Conservation (phyloP, 495 filamentous ascomycete species). For the Annulohypoxylon bovei region DNA sequence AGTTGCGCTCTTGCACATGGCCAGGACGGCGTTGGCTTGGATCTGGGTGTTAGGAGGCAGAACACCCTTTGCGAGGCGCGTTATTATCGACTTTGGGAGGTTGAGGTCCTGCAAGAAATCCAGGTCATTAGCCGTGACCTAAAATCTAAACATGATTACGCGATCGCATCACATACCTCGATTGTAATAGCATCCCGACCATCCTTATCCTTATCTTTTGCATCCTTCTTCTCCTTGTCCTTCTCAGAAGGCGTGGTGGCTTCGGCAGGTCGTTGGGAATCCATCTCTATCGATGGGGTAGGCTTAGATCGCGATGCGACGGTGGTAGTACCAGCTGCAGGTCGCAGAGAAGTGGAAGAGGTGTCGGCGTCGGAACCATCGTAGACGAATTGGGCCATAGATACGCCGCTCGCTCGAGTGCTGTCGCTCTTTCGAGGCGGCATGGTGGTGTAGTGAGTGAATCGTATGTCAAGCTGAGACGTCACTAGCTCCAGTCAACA, state of each 20-base stretch:
- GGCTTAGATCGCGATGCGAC: constrained; percentile 38
- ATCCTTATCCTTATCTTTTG: constrained; percentile 13
- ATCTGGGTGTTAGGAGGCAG: constrained; percentile 95
- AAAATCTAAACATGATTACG: not conserved
- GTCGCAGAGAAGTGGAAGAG: constrained; percentile 39
- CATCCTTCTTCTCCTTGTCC: constrained; percentile 44
- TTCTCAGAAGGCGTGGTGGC: constrained; percentile 38
- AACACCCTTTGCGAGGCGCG: constrained; percentile 93
- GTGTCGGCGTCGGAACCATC: constrained; percentile 48
- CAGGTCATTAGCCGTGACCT: not conserved
- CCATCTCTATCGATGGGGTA: constrained; percentile 40
- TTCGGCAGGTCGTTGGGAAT: constrained; percentile 39
- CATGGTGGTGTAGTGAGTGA: constrained; percentile 40
- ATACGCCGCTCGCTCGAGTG: constrained; percentile 53
- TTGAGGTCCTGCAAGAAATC: constrained; percentile 76
- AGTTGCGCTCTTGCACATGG: constrained; percentile 91
- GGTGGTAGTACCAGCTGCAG: constrained; percentile 28
- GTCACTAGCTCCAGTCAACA: not conserved
- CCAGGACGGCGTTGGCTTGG: constrained; percentile 90
- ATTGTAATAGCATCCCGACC: constrained; percentile 52
- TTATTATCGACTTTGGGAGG: constrained; percentile 92
- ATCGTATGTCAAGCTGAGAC: not conserved
- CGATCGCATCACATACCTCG: constrained; percentile 45
- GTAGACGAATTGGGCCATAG: constrained; percentile 53
- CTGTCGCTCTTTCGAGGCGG: constrained; percentile 51